Evolutionary conservation across 805 yeast genomes (phyloP), one percentile per base, ranked within the genome.

Genomic region (Brettanomyces custersianus): DNA sequence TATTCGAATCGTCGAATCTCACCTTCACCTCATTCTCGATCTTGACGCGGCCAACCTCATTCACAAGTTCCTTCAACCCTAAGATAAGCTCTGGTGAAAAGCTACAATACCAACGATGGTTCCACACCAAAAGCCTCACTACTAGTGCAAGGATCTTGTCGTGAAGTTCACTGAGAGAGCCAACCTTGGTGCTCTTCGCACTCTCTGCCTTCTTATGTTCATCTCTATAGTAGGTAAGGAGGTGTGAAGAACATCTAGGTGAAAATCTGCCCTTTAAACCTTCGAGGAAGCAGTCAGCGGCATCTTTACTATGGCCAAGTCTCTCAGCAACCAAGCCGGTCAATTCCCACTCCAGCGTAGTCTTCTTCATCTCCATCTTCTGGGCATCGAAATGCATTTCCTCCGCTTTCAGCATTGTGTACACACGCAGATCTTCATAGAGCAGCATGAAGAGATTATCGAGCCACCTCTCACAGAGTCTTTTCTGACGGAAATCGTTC

Each of bases 91-190:
- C 64, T 16, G 94, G 83, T 7, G 94, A 78, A 52, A 87, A 90
- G 45, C 90, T 96, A 44, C 79, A 73, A 61, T 90, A 94, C 98
- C 98, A 92, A 52, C 98, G 74, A 58, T 88, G 96, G 53, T 86
- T 82, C 96, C 97, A 94, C n/a, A 92, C 94, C n/a, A 80, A 63
- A 36, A 92, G 63, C 49, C 81, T 82, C 24, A 88, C 84, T 38
- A 77, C 60, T 17, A 80, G 62, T 39, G 80, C 86, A 40, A 88
- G 64, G 10, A 85, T 74, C 43, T 68, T 65, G 34, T 67, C 71
- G 49, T 77, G 75, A 35, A 72, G 57, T 38, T 65, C 57, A 19
- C 40, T 45, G 7, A 8, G 16, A 10, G 20, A 51, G 42, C n/a
- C 57, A 36, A 26, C 50, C 55, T 23, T 47, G 48, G 6, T 50